Conservation (phyloP, 2,329 filamentous ascomycete genomes). For the Talaromyces sp. region DNA sequence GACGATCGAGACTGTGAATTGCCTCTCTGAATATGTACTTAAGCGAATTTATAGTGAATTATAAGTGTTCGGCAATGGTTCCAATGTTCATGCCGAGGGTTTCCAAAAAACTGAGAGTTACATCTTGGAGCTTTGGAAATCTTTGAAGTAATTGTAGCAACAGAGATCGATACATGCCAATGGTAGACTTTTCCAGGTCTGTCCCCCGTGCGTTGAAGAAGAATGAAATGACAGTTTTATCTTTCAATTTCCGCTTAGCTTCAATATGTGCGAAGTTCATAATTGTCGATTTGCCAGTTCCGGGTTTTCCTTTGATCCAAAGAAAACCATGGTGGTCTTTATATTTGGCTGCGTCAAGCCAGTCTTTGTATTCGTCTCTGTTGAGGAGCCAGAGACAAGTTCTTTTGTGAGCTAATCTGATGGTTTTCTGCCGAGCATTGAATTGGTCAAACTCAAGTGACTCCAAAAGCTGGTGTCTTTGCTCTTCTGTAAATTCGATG, state of each 20-base stretch:
- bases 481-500: not conserved
- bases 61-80: too few species aligned
- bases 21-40: conserved; percentile 12
- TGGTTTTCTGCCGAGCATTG: not conserved
- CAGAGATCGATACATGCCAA: conserved; percentile 31
- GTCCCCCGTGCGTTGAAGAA: conserved; percentile 31
- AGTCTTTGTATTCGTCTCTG: conserved; percentile 22
- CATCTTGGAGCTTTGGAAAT: conserved; percentile 21
- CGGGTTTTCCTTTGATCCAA: conserved; percentile 42
- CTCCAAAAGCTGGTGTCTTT: not conserved
- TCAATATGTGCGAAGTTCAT: conserved; percentile 27
- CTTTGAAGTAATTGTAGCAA: conserved; percentile 27
- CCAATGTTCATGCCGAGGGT: not conserved
- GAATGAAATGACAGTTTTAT: conserved; percentile 22
- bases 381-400: conserved; percentile 15
- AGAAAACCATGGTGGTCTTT: conserved; percentile 30
- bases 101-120: conserved; percentile 1
- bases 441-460: conserved; percentile 6
- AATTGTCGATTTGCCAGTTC: conserved; percentile 37
- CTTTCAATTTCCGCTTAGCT: conserved; percentile 7
- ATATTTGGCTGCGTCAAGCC: conserved; percentile 32
- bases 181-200: conserved; percentile 23
- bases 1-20: conserved; percentile 18
- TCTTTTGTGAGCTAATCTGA: conserved; percentile 1
- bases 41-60: not conserved